These are phyloP conservation scores for Triglochin maritima DNA, from an alignment of 106 monocot species.

Conservation along the genomic window DNA sequence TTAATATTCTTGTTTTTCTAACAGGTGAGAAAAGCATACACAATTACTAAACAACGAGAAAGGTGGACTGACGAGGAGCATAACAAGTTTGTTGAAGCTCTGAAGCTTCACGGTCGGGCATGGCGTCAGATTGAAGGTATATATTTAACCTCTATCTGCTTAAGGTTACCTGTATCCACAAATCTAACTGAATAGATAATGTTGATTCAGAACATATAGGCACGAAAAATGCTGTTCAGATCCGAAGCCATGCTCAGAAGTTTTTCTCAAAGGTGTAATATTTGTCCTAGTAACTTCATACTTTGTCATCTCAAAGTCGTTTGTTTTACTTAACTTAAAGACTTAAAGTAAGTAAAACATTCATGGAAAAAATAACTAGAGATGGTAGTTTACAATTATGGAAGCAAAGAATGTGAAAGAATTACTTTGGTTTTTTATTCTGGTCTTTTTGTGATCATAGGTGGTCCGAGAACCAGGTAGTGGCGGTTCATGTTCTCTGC, in stretches of 20 bases:
- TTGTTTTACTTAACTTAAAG: neutral
- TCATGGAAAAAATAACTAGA: neutral
- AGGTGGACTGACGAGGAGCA: constrained; percentile 25
- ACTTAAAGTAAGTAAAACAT: constrained; percentile 1
- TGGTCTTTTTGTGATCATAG: constrained; percentile 10
- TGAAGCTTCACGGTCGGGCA: constrained; percentile 21
- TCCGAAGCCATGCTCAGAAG: constrained; percentile 26
- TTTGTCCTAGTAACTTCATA: neutral
- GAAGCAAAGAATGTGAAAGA: neutral
- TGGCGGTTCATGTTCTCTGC: constrained; percentile 3
- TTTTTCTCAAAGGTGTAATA: constrained; percentile 21
- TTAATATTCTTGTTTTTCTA: neutral
- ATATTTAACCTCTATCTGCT: neutral
- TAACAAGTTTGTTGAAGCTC: constrained; percentile 18
- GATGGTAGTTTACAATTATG: neutral
- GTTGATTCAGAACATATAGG: constrained; percentile 15
- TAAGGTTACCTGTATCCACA: neutral
- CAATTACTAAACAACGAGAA: constrained; percentile 19
- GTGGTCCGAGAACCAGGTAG: constrained; percentile 30
- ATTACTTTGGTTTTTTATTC: neutral
- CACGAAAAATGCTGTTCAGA: constrained; percentile 13
- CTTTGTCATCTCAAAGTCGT: neutral
- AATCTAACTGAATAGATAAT: neutral
- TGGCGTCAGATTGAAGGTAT: constrained; percentile 24
- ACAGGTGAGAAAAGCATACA: constrained; percentile 20